Conservation (phyloP, 345 rosid species). For the Gossypium mustelinum region DNA sequence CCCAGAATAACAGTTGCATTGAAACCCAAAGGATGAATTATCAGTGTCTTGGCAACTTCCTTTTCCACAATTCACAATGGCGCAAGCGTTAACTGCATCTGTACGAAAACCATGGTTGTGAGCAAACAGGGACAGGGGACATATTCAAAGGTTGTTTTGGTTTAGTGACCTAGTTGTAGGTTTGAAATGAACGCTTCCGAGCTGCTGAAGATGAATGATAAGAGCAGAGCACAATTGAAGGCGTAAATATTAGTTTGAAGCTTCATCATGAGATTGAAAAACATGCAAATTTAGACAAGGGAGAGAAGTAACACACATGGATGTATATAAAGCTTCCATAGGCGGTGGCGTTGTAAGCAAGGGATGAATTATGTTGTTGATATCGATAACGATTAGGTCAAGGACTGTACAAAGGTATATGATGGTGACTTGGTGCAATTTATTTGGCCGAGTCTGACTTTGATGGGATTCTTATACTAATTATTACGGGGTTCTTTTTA, state of each 20-base stretch:
- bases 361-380: neutral
- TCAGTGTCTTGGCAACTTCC: neutral
- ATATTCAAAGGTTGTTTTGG: neutral
- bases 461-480: too few species aligned
- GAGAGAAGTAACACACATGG: too few species aligned
- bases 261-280: neutral
- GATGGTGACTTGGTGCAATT: too few species aligned
- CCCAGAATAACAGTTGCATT: conserved; percentile 9
- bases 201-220: neutral
- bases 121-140: too few species aligned
- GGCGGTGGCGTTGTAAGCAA: neutral
- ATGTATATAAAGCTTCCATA: neutral
- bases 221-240: neutral
- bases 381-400: neutral
- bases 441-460: too few species aligned
- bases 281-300: neutral
- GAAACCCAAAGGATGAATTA: neutral
- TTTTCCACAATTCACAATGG: neutral
- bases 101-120: too few species aligned
- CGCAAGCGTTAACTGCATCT: neutral
- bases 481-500: too few species aligned
- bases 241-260: neutral
- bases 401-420: neutral
- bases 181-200: neutral
- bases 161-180: neutral